Base-by-base conservation (phyloP, 1,139 yeast genomes). In the Hansenula sp. region DNA sequence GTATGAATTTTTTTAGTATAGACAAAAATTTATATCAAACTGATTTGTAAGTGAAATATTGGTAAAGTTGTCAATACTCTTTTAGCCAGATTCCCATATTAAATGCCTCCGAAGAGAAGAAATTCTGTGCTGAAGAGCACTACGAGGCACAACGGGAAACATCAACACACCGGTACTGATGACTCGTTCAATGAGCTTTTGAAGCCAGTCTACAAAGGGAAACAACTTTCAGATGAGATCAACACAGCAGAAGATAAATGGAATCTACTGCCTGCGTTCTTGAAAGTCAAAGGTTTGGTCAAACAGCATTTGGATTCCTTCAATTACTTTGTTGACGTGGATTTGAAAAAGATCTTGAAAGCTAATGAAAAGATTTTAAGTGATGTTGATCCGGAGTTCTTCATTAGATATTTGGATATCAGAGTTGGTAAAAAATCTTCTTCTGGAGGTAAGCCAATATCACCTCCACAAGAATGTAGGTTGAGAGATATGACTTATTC, bases 231-330 rank as follows among this genome's bases (percentile, higher is more conserved):
- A 2, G 99, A 92, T 66, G 87, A 86, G 51, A 83, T 92, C 60
- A 79, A 79, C 54, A 88, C 97, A 0, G 95, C 95, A 13, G 76
- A 84, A 56, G 99, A 92, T 64, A 92, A 92, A 64, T 92, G 99
- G 99, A 84, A 92, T 54, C 70, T 92, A 41, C 66, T 92, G 34
- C 99, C 99, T 0, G 98, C 98, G 0, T 92, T 92, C 59, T 69
- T 92, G 46, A 89, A 89, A 59, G 96, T 94, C 34, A 92, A 92
- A 61, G 99, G 99, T 40, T 70, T 92, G 38, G 97, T 92, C 36
- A 92, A 94, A 57, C 99, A 92, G 66, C 98, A 92, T 69, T 70
- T 94, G 58, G 98, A 92, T 59, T 92, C 98, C 16, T 92, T 89
- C 73, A 90, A 92, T 60, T 92, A 87, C 65, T 92, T 92, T 62